Base-by-base conservation (phyloP, 306 rosid genomes). In the Pyrus communis region DNA sequence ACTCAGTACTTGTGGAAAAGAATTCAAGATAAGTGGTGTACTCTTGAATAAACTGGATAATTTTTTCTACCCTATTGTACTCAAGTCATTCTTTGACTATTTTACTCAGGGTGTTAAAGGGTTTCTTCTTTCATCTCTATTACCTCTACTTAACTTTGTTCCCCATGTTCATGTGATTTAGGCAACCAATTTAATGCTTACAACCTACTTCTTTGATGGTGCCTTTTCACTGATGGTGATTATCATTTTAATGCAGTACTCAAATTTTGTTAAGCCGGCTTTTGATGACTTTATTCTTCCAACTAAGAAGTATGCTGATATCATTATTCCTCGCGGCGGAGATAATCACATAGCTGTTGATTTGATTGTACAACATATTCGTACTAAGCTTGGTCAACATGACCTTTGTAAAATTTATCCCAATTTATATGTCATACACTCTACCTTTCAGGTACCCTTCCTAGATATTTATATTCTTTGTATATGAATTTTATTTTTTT, bases 401-500 rank as follows among this genome's bases (percentile, higher is more conserved):
- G 97, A 95, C 83, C 91, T 95, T 55, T 95, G 99, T 87, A 95
- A 95, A 95, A 91, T 95, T 88, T 92, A 96, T 83, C 94, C 97
- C 52, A 93, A 89, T 79, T 84, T 96, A 72, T 96, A 91, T 69
- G 96, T 93, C 75, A 93, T 96, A 79, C 97, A 89, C 4, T 93
- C 99, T 63, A 96, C 99, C 79, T 96, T 96, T 87, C 99, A 96
- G 99, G 99, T 96, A 82, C 49, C 67, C 67, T 67, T 31, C 54
- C 73, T 77, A 25, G 67, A 54, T 71, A 23, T 77, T 52, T 52
- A 42, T 71, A 25, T 25, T 73, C 22, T 67, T 62, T 45, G 35
- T 38, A 43, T 46, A 23, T 31, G 46, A 25, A 13, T 43, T 12
- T 45, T 28, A 45, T 38, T 11, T 43, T 12, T 45, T 35, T 59